These are phyloP conservation scores for Cladosporium sp. DNA, from an alignment of 2,329 filamentous ascomycete species.

Conservation along the genomic window DNA sequence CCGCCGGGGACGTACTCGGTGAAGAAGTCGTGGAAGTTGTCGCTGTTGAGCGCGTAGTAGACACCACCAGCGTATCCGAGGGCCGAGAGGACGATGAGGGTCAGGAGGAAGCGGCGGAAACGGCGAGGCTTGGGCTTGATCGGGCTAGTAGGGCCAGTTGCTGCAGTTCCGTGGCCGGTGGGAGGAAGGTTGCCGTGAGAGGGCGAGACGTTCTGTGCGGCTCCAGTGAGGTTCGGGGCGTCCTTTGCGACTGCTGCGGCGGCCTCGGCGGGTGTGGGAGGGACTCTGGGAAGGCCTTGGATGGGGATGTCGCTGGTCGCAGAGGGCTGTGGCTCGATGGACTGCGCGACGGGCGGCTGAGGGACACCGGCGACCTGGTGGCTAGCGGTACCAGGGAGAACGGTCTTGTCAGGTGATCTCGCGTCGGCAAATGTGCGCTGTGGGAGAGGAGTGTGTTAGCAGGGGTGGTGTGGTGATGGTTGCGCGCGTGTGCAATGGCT, in stretches of 20 bases:
- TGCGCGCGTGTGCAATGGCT: slow-evolving; percentile 18
- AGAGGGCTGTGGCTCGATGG: slow-evolving; percentile 19
- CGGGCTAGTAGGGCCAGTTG: slow-evolving; percentile 45
- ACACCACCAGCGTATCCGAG: slow-evolving; percentile 84
- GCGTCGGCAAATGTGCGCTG: slow-evolving; percentile 36
- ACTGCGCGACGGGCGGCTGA: slow-evolving; percentile 30
- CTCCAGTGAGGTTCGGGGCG: slow-evolving; percentile 8
- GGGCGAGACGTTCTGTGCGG: slow-evolving; percentile 19
- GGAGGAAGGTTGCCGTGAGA: slow-evolving; percentile 33
- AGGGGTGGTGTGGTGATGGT: slow-evolving; percentile 1
- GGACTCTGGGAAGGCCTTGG: slow-evolving; percentile 23
- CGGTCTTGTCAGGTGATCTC: slow-evolving; percentile 33
- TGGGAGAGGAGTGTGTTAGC: neutral
- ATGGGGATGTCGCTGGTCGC: slow-evolving; percentile 22
- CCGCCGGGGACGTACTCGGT: slow-evolving; percentile 94
- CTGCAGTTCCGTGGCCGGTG: slow-evolving; percentile 38
- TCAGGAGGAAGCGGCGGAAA: slow-evolving; percentile 75
- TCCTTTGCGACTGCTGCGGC: slow-evolving; percentile 21
- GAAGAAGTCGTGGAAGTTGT: slow-evolving; percentile 99
- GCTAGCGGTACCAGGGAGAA: slow-evolving; percentile 37
- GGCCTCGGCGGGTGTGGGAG: slow-evolving; percentile 31
- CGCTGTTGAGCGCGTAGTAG: slow-evolving; percentile 88
- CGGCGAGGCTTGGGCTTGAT: slow-evolving; percentile 65
- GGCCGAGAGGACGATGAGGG: slow-evolving; percentile 72
- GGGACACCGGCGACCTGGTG: slow-evolving; percentile 33